These are phyloP conservation scores for Stenocarpella maydis DNA, from an alignment of 2,329 filamentous ascomycete genomes.

Conservation along the genomic window DNA sequence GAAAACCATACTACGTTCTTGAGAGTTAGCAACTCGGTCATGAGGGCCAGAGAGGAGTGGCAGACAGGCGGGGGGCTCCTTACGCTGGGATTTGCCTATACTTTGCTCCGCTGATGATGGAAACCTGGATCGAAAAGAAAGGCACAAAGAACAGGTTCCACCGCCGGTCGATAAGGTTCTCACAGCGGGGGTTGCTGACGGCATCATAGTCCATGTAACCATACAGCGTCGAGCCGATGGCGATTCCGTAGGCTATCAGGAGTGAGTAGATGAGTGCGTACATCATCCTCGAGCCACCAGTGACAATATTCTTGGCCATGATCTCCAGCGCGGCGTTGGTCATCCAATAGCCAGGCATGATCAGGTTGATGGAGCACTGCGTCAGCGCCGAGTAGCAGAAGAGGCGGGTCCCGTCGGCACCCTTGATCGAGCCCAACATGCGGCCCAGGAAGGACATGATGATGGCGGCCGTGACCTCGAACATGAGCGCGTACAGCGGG, in stretches of 20 bases:
- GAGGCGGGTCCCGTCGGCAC: constrained; percentile 1
- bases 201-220: constrained; percentile 15
- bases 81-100: constrained; percentile 13
- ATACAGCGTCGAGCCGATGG: constrained; percentile 5
- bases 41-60: too few species aligned
- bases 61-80: neutral
- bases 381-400: constrained; percentile 22
- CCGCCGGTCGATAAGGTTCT: neutral
- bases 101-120: constrained; percentile 8
- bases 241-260: constrained; percentile 7
- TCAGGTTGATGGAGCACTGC: constrained; percentile 19
- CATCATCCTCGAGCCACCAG: constrained; percentile 20
- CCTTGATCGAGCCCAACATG: constrained; percentile 5
- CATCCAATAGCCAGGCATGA: constrained; percentile 26
- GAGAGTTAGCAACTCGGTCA: neutral
- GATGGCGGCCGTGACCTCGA: constrained; percentile 5
- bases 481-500: constrained; percentile 14
- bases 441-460: constrained; percentile 14
- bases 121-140: constrained; percentile 2
- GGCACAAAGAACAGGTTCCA: constrained; percentile 18
- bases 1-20: neutral
- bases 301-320: constrained; percentile 15
- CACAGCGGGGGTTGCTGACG: constrained; percentile 17
- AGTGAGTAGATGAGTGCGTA: constrained; percentile 11
- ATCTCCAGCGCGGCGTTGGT: constrained; percentile 17